Percentiles rank a stretch among this genome's conserved stretches.
Evolutionary conservation across 2,329 filamentous ascomycete species (phyloP).

Genomic region (Fusarium circinatum): DNA sequence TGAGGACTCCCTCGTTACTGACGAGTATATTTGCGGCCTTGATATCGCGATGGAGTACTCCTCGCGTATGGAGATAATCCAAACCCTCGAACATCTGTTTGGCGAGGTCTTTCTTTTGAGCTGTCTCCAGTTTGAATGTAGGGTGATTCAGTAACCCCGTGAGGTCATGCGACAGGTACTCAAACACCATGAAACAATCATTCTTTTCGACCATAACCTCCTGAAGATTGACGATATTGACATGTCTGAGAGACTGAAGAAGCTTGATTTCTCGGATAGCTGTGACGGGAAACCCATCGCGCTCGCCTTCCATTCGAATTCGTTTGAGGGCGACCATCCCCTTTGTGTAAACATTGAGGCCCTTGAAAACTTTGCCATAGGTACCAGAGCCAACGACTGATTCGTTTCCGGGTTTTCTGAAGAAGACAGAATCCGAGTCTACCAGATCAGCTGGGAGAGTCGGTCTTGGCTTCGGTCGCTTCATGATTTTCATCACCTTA

Average conservation of each 20-base stretch:
- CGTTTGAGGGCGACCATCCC: conserved; percentile 86
- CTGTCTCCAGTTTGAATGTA: conserved; percentile 82
- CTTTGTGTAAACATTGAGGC: conserved; percentile 90
- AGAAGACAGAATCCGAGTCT: conserved; percentile 89
- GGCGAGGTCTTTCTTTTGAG: conserved; percentile 92
- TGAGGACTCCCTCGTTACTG: conserved; percentile 87
- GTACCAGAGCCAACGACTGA: conserved; percentile 96
- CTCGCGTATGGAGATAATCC: conserved; percentile 90
- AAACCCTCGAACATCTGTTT: conserved; percentile 93
- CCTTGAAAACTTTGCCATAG: conserved; percentile 96
- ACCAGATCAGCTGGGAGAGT: conserved; percentile 77
- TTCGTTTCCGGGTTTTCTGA: conserved; percentile 94
- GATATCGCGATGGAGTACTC: conserved; percentile 97
- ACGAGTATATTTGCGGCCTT: conserved; percentile 98
- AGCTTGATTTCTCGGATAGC: conserved; percentile 92
- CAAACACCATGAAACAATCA: conserved; percentile 99
- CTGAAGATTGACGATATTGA: conserved; percentile 83
- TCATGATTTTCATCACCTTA: conserved; percentile 74
- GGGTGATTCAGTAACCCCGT: conserved; percentile 96
- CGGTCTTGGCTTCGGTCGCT: conserved; percentile 76
- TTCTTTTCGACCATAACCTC: conserved; percentile 99
- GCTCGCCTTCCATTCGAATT: conserved; percentile 92
- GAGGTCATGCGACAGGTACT: conserved; percentile 95
- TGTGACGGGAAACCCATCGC: conserved; percentile 90
- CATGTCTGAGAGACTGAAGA: conserved; percentile 84